Base-by-base conservation (phyloP, 306 rosid genomes). In the Nissolia schottii region DNA sequence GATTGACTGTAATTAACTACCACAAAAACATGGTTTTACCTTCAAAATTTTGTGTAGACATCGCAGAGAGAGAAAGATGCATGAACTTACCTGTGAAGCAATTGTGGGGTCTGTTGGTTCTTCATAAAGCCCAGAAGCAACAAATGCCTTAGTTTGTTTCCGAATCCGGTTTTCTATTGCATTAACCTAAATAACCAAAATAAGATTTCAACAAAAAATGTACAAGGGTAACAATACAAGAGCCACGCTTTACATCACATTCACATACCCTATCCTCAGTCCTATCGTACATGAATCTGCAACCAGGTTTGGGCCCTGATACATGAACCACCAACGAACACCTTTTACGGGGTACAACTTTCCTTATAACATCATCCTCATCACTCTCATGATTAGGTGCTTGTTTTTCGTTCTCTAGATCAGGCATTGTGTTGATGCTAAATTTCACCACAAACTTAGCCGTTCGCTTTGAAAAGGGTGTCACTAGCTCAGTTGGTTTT, bases 31-130 rank as follows among this genome's bases (percentile, higher is more conserved):
- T 32, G 61, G 55, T 15, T 55, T 46, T 32, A 50, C 58, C 71
- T 32, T 71, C 28, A 41, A 63, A 67, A 14, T 56, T 31, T 1
- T 35, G 64, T 37, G 27, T n/a, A 45, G 16, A 35, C 60, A 57
- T 16, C 70, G 6, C 70, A 19, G 34, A 58, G 57, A 59, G 66
- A 40, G 37, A 38, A 60, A 38, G 71, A 55, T 19, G 73, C 23
- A 54, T 66, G 67, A 64, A 75, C 51, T 51, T 78, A 91, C 98
- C 95, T 88, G 96, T 7, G 95, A 87, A 40, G 98, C 96, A 83
- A 87, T 78, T 53, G 96, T 83, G 65, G 98, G 96, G 80, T 94
- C 97, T 77, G 83, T 81, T 3, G 91, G 92, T 83, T 89, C 98
- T 67, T 86, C 91, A 62, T 83, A 85, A 62, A 51, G 88, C 77